Evolutionary conservation across 495 filamentous ascomycete genomes (phyloP).

Genomic region (Articulospora tetracladia): DNA sequence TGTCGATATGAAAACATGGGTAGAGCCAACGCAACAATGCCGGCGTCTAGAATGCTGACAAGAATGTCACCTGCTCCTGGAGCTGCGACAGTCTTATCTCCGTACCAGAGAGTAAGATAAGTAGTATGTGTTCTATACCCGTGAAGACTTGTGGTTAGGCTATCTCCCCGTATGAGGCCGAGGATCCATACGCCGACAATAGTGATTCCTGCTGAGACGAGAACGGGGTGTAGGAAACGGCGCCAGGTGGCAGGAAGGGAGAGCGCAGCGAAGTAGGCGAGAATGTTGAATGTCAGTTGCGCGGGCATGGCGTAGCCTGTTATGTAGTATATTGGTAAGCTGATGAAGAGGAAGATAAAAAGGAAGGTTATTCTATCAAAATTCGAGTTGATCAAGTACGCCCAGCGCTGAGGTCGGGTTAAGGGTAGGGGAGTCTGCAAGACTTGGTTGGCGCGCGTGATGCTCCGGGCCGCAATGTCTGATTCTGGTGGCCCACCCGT

Average conservation of each 20-base stretch:
- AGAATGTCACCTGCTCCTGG: constrained; percentile 51
- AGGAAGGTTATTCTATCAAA: constrained; percentile 39
- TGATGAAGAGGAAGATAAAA: constrained; percentile 40
- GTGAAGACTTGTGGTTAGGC: constrained; percentile 30
- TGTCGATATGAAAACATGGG: constrained; percentile 50
- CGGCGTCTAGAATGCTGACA: constrained; percentile 42
- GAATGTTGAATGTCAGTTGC: constrained; percentile 43
- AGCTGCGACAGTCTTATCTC: constrained; percentile 17
- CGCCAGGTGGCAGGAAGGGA: constrained; percentile 39
- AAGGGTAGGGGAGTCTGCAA: constrained; percentile 35
- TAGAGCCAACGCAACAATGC: constrained; percentile 49
- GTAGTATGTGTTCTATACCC: constrained; percentile 40
- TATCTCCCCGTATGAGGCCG: constrained; percentile 32
- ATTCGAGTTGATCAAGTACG: constrained; percentile 32
- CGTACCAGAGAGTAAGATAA: constrained; percentile 42
- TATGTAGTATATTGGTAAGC: constrained; percentile 45
- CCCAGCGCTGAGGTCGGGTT: constrained; percentile 42
- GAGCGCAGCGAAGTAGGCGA: constrained; percentile 44
- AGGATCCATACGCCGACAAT: constrained; percentile 43
- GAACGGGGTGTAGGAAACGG: constrained; percentile 47
- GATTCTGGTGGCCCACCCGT: constrained; percentile 35
- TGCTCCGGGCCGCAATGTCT: constrained; percentile 7
- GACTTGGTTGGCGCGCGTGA: not conserved
- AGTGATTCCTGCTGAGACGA: constrained; percentile 41
- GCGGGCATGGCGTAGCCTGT: constrained; percentile 49